Conservation (phyloP, 2,329 filamentous ascomycete species). For the Beauveria rudraprayagi region DNA sequence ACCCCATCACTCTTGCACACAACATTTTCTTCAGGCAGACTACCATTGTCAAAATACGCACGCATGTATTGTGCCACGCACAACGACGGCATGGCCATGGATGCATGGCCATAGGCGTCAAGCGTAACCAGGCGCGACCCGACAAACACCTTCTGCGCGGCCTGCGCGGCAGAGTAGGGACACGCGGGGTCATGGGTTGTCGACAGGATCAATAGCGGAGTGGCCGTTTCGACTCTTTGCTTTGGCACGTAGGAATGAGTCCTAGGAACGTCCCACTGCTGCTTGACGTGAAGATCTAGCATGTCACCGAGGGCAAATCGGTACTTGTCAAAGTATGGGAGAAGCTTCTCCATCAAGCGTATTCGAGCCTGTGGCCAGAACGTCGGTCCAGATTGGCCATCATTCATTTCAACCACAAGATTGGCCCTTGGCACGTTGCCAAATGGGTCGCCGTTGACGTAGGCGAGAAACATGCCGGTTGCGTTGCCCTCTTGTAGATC, state of each 20-base stretch:
- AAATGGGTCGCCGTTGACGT: constrained; percentile 18
- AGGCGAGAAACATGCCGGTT: constrained; percentile 29
- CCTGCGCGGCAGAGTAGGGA: constrained; percentile 29
- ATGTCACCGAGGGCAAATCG: constrained; percentile 22
- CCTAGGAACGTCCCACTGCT: constrained; percentile 22
- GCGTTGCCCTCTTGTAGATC: constrained; percentile 32
- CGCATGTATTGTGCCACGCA: constrained; percentile 29
- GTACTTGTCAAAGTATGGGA: constrained; percentile 24
- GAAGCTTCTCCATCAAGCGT: constrained; percentile 26
- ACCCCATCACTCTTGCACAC: constrained; percentile 30
- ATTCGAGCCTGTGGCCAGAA: constrained; percentile 26
- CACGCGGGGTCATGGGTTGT: constrained; percentile 42
- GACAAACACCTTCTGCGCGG: constrained; percentile 27
- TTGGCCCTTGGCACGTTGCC: constrained; percentile 18
- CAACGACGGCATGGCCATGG: constrained; percentile 27
- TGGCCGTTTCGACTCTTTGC: constrained; percentile 24
- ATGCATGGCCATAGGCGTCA: constrained; percentile 35
- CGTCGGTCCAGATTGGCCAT: constrained; percentile 17
- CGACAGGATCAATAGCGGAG: constrained; percentile 25
- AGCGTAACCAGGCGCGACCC: constrained; percentile 32
- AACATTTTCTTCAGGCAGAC: constrained; percentile 26
- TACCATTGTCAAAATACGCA: constrained; percentile 29
- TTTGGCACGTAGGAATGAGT: constrained; percentile 22
- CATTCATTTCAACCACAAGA: constrained; percentile 21
- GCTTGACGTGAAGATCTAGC: constrained; percentile 24